phyloP scores from a whole-genome alignment of 768 basidiomycete genomes.

The Melanogaster broomeanus region DNA sequence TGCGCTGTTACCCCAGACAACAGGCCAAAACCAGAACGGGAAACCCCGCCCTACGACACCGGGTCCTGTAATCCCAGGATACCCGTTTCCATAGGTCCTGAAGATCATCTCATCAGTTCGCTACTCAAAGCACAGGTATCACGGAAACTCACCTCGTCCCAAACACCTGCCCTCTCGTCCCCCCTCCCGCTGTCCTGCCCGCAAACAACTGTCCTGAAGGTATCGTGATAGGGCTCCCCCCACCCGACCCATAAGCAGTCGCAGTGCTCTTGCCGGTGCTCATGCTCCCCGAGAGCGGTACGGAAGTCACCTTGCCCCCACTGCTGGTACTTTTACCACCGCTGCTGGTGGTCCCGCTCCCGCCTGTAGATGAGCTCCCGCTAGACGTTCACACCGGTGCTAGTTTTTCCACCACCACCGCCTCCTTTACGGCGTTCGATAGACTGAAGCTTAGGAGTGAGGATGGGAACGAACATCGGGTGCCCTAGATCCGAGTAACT shows the following conservation, averaged over 20 bases:
- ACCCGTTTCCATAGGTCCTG: slow-evolving; percentile 65
- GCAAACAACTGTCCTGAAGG: slow-evolving; percentile 46
- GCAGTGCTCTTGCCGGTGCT: slow-evolving; percentile 27
- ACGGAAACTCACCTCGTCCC: slow-evolving; percentile 41
- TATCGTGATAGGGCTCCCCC: slow-evolving; percentile 35
- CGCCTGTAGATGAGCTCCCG: slow-evolving; percentile 8
- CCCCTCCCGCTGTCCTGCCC: slow-evolving; percentile 55
- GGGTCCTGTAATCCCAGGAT: slow-evolving; percentile 47
- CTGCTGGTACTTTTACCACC: slow-evolving; percentile 2
- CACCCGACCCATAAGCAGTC: slow-evolving; percentile 35
- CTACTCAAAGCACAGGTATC: background rate
- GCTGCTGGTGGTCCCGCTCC: slow-evolving; percentile 1
- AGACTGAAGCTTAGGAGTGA: slow-evolving; percentile 4
- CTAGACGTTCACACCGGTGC: slow-evolving; percentile 17
- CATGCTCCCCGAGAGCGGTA: slow-evolving; percentile 22
- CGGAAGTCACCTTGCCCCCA: slow-evolving; percentile 8
- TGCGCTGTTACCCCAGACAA: slow-evolving; percentile 45
- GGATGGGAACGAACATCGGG: slow-evolving; percentile 23
- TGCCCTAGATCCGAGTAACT: background rate
- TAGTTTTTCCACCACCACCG: slow-evolving; percentile 25
- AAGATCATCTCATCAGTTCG: background rate
- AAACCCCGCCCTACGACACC: slow-evolving; percentile 54
- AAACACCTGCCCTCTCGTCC: slow-evolving; percentile 43
- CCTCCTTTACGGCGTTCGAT: slow-evolving; percentile 35
- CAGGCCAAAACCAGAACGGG: slow-evolving; percentile 69